Base-by-base conservation (phyloP, 192 early-diverging fungal genomes). In the Podila epicladia region DNA sequence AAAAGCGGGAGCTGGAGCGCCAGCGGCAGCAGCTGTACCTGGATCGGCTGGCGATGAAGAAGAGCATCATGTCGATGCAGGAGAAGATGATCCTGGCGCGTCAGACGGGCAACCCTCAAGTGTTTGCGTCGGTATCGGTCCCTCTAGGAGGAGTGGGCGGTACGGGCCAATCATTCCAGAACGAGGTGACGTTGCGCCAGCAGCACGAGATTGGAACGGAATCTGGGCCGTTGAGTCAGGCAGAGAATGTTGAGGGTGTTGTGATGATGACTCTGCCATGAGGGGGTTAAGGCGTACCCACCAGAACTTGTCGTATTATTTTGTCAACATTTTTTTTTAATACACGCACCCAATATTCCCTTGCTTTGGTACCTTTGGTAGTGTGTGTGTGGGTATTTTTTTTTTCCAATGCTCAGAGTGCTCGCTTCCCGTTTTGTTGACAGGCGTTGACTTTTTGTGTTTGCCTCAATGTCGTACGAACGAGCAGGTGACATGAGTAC, bases 1-100 rank as follows among this genome's bases (percentile, higher is more conserved):
- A 99, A 84, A 85, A 93, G 74, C 86, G 88, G 65, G 93, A 96
- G 22, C 79, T 99, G 12, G 94, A 93, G 65, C 69, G 83, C 13
- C 91, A 94, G 75, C 86, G 89, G 24, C 86, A 91, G 41, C 72
- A 82, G 35, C 73, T 95, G 22, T 92, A 86, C 69, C 58, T 83
- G 32, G 92, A 94, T 17, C 82, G 90, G 4, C 69, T 94, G 37
- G 83, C 85, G 33, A 82, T 93, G 50, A 86, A 87, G 84, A 87
- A 88, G 59, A 85, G 82, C 20, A 82, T 74, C 32, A 65, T 83
- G 48, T 33, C 75, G 2, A 82, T 89, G 65, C 75, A 88, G 19
- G 68, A 88, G 24, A 80, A 80, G 65, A 69, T 73, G 71, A 73
- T 73, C 9, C 62, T 73, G 50, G 77, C 77, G 4, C 65, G 71